These are phyloP conservation scores for Rugonectria rugulosa DNA, from an alignment of 2,329 filamentous ascomycete species.

Conservation along the genomic window DNA sequence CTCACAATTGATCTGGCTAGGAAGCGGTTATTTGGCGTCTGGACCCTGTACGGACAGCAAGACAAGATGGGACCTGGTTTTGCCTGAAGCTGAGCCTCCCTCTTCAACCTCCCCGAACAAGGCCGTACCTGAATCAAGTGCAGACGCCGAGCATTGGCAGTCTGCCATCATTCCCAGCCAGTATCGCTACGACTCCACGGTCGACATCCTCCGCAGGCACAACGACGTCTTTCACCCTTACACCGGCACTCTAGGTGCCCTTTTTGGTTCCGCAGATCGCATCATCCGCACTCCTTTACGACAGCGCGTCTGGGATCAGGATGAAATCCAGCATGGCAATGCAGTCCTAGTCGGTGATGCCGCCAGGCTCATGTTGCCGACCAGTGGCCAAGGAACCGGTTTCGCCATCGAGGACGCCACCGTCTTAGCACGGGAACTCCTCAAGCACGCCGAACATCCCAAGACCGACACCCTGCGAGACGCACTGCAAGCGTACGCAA, in stretches of 20 bases:
- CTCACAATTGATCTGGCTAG: slow-evolving; percentile 25
- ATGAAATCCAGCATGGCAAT: slow-evolving; percentile 34
- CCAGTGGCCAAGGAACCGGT: slow-evolving; percentile 37
- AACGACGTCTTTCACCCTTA: slow-evolving; percentile 29
- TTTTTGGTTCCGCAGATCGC: slow-evolving; percentile 31
- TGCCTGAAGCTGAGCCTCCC: slow-evolving; percentile 28
- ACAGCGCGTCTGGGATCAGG: slow-evolving; percentile 34
- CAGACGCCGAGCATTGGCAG: slow-evolving; percentile 22
- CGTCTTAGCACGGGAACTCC: slow-evolving; percentile 29
- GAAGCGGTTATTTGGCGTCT: slow-evolving; percentile 29
- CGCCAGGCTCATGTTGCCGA: slow-evolving; percentile 35
- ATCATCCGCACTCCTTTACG: slow-evolving; percentile 36
- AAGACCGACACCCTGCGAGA: slow-evolving; percentile 1
- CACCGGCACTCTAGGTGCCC: slow-evolving; percentile 26
- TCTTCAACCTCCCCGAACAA: slow-evolving; percentile 10
- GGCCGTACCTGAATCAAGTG: background rate
- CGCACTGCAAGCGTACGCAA: slow-evolving; percentile 32
- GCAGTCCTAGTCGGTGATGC: slow-evolving; percentile 35
- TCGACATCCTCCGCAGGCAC: slow-evolving; percentile 22
- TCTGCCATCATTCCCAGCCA: slow-evolving; percentile 24
- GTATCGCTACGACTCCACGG: slow-evolving; percentile 20
- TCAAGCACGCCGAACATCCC: slow-evolving; percentile 14
- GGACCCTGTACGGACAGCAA: slow-evolving; percentile 27
- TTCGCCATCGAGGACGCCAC: slow-evolving; percentile 39
- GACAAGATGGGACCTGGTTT: slow-evolving; percentile 37